These are phyloP conservation scores for Pichia sp. DNA, from an alignment of 1,139 yeast species.

Conservation along the genomic window DNA sequence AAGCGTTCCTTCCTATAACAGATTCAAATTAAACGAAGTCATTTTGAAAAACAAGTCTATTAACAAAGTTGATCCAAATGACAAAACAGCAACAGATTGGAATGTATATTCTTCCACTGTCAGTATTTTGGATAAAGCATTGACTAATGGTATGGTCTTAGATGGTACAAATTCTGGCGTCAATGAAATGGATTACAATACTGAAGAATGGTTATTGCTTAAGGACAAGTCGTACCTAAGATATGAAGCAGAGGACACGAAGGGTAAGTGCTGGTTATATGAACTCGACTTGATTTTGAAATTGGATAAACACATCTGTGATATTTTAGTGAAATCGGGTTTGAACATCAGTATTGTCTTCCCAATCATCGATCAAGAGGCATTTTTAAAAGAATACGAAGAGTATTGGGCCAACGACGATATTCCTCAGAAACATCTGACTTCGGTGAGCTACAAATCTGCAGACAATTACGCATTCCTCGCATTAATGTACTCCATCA, in stretches of 20 bases:
- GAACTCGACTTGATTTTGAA: constrained; percentile 21
- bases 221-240: constrained; percentile 14
- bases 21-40: not conserved
- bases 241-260: constrained; percentile 20
- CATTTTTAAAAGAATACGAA: constrained; percentile 24
- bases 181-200: constrained; percentile 22
- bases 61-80: not conserved
- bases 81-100: constrained; percentile 18
- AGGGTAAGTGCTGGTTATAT: constrained; percentile 29
- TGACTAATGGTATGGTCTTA: constrained; percentile 21
- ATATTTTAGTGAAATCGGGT: constrained; percentile 24
- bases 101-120: constrained; percentile 27
- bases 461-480: constrained; percentile 32
- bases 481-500: constrained; percentile 35
- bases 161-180: constrained; percentile 19
- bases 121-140: constrained; percentile 26
- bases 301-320: constrained; percentile 24
- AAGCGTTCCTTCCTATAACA: not conserved
- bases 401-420: constrained; percentile 26
- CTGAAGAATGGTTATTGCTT: constrained; percentile 29
- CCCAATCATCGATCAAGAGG: constrained; percentile 22
- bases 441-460: constrained; percentile 23
- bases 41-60: not conserved
- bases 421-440: constrained; percentile 23
- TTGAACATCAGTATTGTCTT: constrained; percentile 21